Conservation (phyloP, 306 rosid genomes). For the Chamaecrista fasciculata region DNA sequence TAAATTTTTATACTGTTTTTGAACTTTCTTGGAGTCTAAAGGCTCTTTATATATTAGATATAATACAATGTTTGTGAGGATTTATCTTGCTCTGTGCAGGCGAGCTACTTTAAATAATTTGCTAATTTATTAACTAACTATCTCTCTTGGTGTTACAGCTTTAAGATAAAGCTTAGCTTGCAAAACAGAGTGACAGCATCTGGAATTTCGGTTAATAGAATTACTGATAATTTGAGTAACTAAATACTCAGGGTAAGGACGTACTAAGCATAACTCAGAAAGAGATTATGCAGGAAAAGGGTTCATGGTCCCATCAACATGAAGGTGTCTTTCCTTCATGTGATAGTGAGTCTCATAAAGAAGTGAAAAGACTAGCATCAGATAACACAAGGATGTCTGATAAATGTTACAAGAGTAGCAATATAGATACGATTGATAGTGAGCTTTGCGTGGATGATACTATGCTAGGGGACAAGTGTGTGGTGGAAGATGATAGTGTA, state of each 20-base stretch:
- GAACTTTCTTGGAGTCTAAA: background rate
- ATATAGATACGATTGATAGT: conserved; percentile 43
- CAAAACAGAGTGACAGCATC: conserved; percentile 37
- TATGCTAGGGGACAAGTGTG: conserved; percentile 55
- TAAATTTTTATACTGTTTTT: background rate
- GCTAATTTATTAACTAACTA: conserved; percentile 1
- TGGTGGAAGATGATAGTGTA: conserved; percentile 47
- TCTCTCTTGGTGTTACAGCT: conserved; percentile 50
- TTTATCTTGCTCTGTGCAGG: background rate
- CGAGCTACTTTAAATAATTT: background rate
- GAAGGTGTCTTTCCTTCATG: conserved; percentile 53
- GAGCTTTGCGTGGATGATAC: conserved; percentile 51
- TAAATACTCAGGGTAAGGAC: conserved; percentile 36
- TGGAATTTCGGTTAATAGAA: conserved; percentile 31
- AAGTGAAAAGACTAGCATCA: conserved; percentile 38
- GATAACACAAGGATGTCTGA: conserved; percentile 44
- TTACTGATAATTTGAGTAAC: conserved; percentile 35
- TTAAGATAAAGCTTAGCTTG: conserved; percentile 46
- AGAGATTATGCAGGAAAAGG: conserved; percentile 53
- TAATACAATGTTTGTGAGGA: background rate
- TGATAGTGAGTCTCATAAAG: conserved; percentile 45
- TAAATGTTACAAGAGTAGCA: conserved; percentile 44
- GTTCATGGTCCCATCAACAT: conserved; percentile 54
- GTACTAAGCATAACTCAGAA: conserved; percentile 35
- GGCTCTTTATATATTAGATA: conserved; percentile 16